A percentile compares a stretch with the other conserved stretches of the same genome.
phyloP scores from a whole-genome alignment of 352 stramenopile species.

The Pythium pyrilobum region DNA sequence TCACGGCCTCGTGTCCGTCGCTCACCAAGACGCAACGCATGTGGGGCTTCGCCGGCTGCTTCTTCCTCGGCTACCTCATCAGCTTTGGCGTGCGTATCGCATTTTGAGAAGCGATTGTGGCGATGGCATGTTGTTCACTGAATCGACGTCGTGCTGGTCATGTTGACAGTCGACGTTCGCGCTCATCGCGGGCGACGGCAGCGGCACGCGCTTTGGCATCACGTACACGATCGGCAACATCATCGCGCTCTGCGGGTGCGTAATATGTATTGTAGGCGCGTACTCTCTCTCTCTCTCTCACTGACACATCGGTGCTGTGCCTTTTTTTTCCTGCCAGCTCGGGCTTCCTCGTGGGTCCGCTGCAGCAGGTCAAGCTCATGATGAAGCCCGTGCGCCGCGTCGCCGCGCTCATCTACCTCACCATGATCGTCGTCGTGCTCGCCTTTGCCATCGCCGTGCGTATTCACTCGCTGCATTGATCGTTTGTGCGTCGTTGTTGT shows the following conservation, averaged over 20 bases:
- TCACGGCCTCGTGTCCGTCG: conserved; percentile 54
- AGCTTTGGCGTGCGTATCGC: conserved; percentile 69
- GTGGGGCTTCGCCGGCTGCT: conserved; percentile 69
- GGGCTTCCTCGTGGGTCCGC: conserved; percentile 74
- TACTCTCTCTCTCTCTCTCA: no score
- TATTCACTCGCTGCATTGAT: background rate
- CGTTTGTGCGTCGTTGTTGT: background rate
- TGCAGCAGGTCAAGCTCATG: conserved; percentile 84
- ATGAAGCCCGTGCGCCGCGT: conserved; percentile 77
- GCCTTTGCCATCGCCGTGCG: conserved; percentile 62
- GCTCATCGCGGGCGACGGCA: conserved; percentile 58
- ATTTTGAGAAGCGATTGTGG: no score
- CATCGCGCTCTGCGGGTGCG: conserved; percentile 76
- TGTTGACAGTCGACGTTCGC: conserved; percentile 71
- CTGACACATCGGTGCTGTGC: no score
- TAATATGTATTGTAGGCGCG: background rate
- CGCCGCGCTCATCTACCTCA: conserved; percentile 65
- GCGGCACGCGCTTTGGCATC: conserved; percentile 75
- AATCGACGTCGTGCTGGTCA: background rate
- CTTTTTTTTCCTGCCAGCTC: conserved; percentile 33
- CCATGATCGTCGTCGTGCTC: conserved; percentile 74
- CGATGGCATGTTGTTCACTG: background rate
- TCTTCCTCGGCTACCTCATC: conserved; percentile 75
- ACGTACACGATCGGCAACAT: conserved; percentile 81
- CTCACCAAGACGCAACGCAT: conserved; percentile 68